Evolutionary conservation across 2,329 filamentous ascomycete genomes (phyloP), one percentile per base, ranked within the genome.

Genomic region (Fonsecaea erecta): DNA sequence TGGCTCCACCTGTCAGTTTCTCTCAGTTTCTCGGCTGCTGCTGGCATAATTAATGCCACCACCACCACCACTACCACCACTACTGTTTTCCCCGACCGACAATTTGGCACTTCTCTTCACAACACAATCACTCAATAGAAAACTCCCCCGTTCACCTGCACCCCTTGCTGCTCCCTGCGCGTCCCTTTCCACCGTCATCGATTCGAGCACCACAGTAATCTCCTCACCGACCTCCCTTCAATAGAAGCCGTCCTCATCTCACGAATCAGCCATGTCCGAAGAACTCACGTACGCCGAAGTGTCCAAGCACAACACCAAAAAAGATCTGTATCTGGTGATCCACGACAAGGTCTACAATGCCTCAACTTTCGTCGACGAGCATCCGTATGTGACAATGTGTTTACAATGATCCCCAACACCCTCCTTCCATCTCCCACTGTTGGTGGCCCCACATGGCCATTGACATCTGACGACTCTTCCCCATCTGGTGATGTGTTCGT

Each of bases 341-440:
- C 92, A 98, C 83, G 93, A 97, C 81, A 97, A 97, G 85, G 89
- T 99, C 83, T 99, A 98, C 87, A 87, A 98, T 80, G 81, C 84
- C 77, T 86, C 88, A 75, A 90, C 89, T 80, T 99, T 99, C 81
- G 84, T 98, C 73, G 94, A 98, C 78, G 95, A 99, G 88, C 95
- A 99, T 80, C 95, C 95, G 87, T 90, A 87, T 72, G 86, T 86
- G 63, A 63, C 43, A 53, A 28, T 51, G n/a, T 30, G 28, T 56
- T 37, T 51, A 56, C 28, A 56, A 48, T 43, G 34, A 4, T 53
- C 53, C 34, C 58, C 56, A 60, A 55, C 18, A 7, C n/a, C 46
- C 58, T 57, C 32, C 32, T 46, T 53, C 26, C 30, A 5, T 62
- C 62, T 56, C 64, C 62, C 64, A 66, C 59, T 52, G 18, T 14